A percentile compares a stretch with the other conserved stretches of the same genome.
Conservation (phyloP, 2,329 filamentous ascomycete genomes). For the Ustulina deusta region DNA sequence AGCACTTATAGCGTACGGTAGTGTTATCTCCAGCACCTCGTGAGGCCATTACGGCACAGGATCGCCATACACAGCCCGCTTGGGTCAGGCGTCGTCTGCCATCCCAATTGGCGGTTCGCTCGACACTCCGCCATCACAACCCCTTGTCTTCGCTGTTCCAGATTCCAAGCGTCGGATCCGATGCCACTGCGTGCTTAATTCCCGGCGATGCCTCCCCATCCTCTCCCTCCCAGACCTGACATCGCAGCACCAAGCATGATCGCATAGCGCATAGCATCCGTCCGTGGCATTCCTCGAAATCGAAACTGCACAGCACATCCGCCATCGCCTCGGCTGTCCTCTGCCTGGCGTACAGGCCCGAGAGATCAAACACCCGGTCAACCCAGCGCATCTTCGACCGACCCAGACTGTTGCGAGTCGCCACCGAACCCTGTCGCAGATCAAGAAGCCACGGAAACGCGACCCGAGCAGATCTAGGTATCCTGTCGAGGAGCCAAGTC, state of each 20-base stretch:
- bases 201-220: conserved; percentile 16
- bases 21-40: conserved; percentile 20
- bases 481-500: neutral
- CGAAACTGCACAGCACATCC: conserved; percentile 18
- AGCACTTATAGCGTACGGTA: neutral
- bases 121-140: conserved; percentile 13
- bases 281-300: conserved; percentile 20
- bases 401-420: conserved; percentile 13
- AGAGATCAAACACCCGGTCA: conserved; percentile 33
- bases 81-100: neutral
- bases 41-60: neutral
- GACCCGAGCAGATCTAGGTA: conserved; percentile 32
- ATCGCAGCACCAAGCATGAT: conserved; percentile 4
- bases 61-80: conserved; percentile 17
- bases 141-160: conserved; percentile 14
- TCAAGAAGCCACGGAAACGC: conserved; percentile 44
- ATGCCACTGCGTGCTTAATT: neutral
- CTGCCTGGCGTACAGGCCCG: neutral
- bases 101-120: neutral
- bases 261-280: conserved; percentile 28
- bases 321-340: neutral
- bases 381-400: conserved; percentile 23
- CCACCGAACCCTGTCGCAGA: conserved; percentile 41
- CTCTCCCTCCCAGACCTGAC: neutral
- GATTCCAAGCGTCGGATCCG: neutral